Evolutionary conservation across 2,329 filamentous ascomycete genomes (phyloP).

Genomic region (Colletotrichum chlorophyti): DNA sequence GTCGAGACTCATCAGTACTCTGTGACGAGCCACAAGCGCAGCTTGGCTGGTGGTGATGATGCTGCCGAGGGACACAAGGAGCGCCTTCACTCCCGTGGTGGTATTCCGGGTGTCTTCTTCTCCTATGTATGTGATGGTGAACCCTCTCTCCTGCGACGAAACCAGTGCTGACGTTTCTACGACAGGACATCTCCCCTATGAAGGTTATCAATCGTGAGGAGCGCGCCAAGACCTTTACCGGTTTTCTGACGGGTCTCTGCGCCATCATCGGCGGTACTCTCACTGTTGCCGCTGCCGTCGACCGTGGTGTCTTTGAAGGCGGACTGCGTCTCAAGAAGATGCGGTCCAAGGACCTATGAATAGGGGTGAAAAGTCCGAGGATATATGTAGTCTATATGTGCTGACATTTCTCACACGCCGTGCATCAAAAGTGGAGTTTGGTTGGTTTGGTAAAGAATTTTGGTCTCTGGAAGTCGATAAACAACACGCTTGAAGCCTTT

Average conservation of each 20-base stretch:
- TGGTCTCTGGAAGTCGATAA: constrained; percentile 16
- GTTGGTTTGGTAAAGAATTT: constrained; percentile 23
- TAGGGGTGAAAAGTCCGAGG: neutral
- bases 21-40: constrained; percentile 95
- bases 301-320: constrained; percentile 91
- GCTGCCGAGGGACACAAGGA: constrained; percentile 89
- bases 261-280: constrained; percentile 94
- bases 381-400: constrained; percentile 26
- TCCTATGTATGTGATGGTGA: constrained; percentile 76
- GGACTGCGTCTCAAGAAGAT: constrained; percentile 86
- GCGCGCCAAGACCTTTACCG: constrained; percentile 85
- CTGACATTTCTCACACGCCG: constrained; percentile 13
- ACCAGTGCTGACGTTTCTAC: constrained; percentile 31
- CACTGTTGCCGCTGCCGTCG: constrained; percentile 92
- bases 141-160: neutral
- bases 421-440: constrained; percentile 31
- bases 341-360: constrained; percentile 67
- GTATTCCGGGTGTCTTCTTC: constrained; percentile 98
- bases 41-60: constrained; percentile 82
- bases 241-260: constrained; percentile 92
- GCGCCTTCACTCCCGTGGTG: constrained; percentile 85
- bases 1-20: constrained; percentile 99
- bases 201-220: constrained; percentile 98
- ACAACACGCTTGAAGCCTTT: no score
- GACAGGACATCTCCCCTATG: constrained; percentile 96